Evolutionary conservation across 345 rosid genomes (phyloP).

Genomic region (Brassica incana): DNA sequence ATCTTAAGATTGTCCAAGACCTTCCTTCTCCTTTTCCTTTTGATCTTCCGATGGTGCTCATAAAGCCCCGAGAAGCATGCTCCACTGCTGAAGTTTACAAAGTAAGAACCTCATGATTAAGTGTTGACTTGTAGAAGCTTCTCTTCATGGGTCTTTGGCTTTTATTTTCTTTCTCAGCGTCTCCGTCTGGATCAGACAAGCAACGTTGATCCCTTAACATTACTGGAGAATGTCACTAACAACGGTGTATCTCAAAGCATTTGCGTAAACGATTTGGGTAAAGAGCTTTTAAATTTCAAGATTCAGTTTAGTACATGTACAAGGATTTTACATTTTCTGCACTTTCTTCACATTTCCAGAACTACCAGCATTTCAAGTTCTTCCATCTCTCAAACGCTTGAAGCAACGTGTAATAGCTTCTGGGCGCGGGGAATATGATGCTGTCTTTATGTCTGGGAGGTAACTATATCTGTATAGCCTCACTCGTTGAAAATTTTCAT

Average conservation of each 20-base stretch:
- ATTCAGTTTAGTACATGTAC: neutral
- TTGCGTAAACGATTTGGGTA: constrained; percentile 95
- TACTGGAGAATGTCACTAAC: constrained; percentile 72
- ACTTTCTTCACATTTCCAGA: constrained; percentile 49
- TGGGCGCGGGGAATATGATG: constrained; percentile 82
- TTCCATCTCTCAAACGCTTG: constrained; percentile 82
- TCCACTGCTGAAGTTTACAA: constrained; percentile 94
- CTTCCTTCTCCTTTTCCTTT: constrained; percentile 70
- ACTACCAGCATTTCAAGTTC: constrained; percentile 87
- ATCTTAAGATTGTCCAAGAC: constrained; percentile 75
- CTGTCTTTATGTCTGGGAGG: constrained; percentile 98
- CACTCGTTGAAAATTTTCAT: neutral
- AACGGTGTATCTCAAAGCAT: constrained; percentile 80
- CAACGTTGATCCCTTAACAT: constrained; percentile 62
- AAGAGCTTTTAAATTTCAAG: constrained; percentile 3
- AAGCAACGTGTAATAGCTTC: constrained; percentile 80
- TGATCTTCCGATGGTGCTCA: constrained; percentile 79
- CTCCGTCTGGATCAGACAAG: constrained; percentile 71
- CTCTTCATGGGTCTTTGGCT: constrained; percentile 7
- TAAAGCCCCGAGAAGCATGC: constrained; percentile 89
- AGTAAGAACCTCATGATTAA: constrained; percentile 44
- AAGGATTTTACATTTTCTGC: constrained; percentile 11
- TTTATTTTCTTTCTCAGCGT: constrained; percentile 45
- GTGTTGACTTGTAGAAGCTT: neutral
- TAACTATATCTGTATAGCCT: constrained; percentile 24